Conservation (phyloP, 768 basidiomycete species). For the Xerocomellus intermedius region DNA sequence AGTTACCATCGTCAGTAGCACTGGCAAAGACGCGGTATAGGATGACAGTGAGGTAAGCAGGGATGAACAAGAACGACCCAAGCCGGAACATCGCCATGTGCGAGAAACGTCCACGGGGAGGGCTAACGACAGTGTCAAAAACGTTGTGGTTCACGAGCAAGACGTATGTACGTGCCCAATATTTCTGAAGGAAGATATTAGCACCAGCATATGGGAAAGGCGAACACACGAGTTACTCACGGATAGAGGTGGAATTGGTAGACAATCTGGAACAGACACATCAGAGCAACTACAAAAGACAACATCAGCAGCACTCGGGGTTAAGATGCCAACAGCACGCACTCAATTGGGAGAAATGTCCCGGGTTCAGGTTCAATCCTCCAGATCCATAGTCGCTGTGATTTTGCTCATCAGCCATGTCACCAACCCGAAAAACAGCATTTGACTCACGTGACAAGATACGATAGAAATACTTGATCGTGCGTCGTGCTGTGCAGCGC, state of each 20-base stretch:
- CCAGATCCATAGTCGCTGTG: slow-evolving; percentile 75
- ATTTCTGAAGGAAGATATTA: slow-evolving; percentile 42
- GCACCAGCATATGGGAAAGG: background rate
- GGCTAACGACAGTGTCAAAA: slow-evolving; percentile 41
- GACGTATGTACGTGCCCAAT: slow-evolving; percentile 48
- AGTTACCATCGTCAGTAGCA: slow-evolving; percentile 63
- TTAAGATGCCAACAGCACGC: slow-evolving; percentile 21
- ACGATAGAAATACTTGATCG: slow-evolving; percentile 89
- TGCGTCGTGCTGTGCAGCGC: slow-evolving; percentile 89
- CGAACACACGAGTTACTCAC: slow-evolving; percentile 42
- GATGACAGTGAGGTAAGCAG: slow-evolving; percentile 80
- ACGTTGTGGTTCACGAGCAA: background rate
- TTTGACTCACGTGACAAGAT: slow-evolving; percentile 55
- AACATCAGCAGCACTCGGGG: slow-evolving; percentile 3
- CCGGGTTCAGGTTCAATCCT: slow-evolving; percentile 89
- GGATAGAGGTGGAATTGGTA: slow-evolving; percentile 92
- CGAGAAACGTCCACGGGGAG: slow-evolving; percentile 79
- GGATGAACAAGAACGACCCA: slow-evolving; percentile 83
- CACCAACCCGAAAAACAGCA: background rate
- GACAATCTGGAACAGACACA: slow-evolving; percentile 92
- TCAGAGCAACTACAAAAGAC: slow-evolving; percentile 68
- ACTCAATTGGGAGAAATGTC: slow-evolving; percentile 92
- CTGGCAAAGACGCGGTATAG: slow-evolving; percentile 75
- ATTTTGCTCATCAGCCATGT: background rate
- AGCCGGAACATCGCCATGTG: slow-evolving; percentile 89